Evolutionary conservation across 140 eudicot species (phyloP).

Genomic region (Erigeron philadelphicus): DNA sequence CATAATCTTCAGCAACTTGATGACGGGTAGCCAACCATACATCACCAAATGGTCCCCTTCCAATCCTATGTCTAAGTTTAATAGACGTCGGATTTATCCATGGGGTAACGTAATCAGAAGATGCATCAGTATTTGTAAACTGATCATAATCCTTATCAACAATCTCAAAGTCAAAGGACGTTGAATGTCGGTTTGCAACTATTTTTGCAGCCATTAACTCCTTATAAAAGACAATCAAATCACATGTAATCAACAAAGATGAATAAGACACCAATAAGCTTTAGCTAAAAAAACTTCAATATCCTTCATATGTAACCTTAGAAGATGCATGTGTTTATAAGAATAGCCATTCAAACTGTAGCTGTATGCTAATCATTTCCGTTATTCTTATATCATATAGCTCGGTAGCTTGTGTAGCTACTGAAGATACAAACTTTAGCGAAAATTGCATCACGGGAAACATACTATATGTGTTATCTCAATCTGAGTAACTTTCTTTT

Average conservation of each 20-base stretch:
- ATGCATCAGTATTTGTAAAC: slow-evolving; percentile 34
- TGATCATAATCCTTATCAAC: slow-evolving; percentile 63
- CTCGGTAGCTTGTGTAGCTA: not conserved
- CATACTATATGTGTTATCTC: no score
- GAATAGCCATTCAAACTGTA: not conserved
- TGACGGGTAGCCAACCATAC: slow-evolving; percentile 92
- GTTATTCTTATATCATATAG: slow-evolving; percentile 15
- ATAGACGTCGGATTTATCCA: slow-evolving; percentile 75
- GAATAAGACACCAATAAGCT: not conserved
- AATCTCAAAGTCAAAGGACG: slow-evolving; percentile 66
- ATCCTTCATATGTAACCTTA: not conserved
- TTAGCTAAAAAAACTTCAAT: not conserved
- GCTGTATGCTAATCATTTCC: not conserved
- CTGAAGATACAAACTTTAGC: not conserved
- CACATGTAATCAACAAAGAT: slow-evolving; percentile 16
- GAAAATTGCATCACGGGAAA: no score
- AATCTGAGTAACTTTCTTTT: no score
- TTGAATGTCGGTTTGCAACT: slow-evolving; percentile 33
- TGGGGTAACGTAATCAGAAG: slow-evolving; percentile 44
- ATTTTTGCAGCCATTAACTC: slow-evolving; percentile 64
- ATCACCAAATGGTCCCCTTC: slow-evolving; percentile 92
- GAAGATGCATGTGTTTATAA: not conserved
- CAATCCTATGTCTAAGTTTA: slow-evolving; percentile 77
- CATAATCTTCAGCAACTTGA: slow-evolving; percentile 54
- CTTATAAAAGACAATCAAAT: slow-evolving; percentile 17